Conservation (phyloP, 2,329 filamentous ascomycete species). For the Bipolaris oryzae region DNA sequence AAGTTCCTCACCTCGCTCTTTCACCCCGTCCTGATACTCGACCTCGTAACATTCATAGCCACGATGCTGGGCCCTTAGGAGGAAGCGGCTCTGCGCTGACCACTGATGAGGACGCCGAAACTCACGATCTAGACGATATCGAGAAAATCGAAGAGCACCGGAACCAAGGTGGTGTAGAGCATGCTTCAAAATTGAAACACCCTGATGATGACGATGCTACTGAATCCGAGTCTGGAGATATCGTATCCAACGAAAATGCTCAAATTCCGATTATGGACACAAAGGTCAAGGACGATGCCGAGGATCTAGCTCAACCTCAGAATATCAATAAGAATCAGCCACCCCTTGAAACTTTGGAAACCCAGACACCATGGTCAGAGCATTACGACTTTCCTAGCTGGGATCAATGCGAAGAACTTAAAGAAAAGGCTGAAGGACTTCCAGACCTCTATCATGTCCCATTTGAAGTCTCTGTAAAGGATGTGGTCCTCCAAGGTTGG, state of each 20-base stretch:
- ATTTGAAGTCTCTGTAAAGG: constrained; percentile 11
- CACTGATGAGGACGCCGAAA: background rate
- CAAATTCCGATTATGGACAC: background rate
- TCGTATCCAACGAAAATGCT: background rate
- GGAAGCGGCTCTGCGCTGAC: background rate
- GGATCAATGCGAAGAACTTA: background rate
- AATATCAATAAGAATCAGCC: background rate
- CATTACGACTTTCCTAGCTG: background rate
- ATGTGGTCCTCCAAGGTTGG: constrained; percentile 50
- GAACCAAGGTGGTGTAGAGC: background rate
- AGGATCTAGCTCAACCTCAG: background rate
- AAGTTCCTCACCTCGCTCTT: background rate
- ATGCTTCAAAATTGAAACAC: background rate
- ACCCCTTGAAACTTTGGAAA: background rate
- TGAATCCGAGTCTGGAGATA: background rate
- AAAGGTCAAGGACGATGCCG: background rate
- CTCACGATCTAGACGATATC: background rate
- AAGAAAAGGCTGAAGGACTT: background rate
- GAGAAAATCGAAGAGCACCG: background rate
- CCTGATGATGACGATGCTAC: background rate
- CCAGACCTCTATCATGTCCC: background rate
- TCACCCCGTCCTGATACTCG: background rate
- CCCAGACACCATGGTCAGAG: background rate
- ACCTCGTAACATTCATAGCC: background rate
- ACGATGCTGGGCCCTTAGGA: background rate